phyloP scores from a whole-genome alignment of 192 early-diverging fungal species.

The Lobosporangium transversale region DNA sequence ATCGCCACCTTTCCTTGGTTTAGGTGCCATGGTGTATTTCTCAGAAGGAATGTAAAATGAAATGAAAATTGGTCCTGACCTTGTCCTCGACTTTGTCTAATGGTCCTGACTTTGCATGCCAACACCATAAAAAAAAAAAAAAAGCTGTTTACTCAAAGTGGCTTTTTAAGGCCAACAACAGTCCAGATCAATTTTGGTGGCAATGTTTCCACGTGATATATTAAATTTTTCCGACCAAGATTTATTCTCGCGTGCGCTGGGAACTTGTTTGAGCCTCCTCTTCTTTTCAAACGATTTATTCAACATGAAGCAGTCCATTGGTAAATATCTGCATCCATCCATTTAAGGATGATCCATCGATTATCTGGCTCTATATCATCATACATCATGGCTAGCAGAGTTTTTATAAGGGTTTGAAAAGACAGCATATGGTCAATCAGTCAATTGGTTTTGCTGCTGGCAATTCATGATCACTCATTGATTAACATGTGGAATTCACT shows the following conservation, averaged over 20 bases:
- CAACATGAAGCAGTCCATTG: slow-evolving; percentile 55
- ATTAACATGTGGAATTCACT: too few species aligned
- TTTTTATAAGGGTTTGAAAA: too few species aligned
- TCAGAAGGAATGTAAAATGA: not conserved
- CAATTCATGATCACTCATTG: too few species aligned
- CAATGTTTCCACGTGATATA: not conserved
- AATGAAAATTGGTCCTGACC: not conserved
- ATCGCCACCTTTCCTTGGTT: slow-evolving; percentile 33
- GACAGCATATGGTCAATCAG: too few species aligned
- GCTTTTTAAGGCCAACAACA: not conserved
- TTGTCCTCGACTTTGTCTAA: too few species aligned
- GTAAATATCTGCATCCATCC: slow-evolving; percentile 39
- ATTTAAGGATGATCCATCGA: slow-evolving; percentile 22
- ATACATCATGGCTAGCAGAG: too few species aligned
- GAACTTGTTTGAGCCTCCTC: slow-evolving; percentile 16
- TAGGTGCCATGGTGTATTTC: slow-evolving; percentile 25
- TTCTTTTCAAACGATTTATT: slow-evolving; percentile 49
- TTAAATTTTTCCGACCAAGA: too few species aligned
- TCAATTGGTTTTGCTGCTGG: too few species aligned
- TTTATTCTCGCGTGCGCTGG: slow-evolving; percentile 7
- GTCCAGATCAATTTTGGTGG: not conserved
- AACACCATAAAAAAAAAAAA: slow-evolving; percentile 6
- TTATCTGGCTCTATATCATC: not conserved
- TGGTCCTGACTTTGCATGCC: not conserved
- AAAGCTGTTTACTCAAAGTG: slow-evolving; percentile 3